Percentiles rank a stretch among this genome's conserved stretches.
phyloP scores from a whole-genome alignment of 2,329 filamentous ascomycete species.

The Pestalotiopsis fici region DNA sequence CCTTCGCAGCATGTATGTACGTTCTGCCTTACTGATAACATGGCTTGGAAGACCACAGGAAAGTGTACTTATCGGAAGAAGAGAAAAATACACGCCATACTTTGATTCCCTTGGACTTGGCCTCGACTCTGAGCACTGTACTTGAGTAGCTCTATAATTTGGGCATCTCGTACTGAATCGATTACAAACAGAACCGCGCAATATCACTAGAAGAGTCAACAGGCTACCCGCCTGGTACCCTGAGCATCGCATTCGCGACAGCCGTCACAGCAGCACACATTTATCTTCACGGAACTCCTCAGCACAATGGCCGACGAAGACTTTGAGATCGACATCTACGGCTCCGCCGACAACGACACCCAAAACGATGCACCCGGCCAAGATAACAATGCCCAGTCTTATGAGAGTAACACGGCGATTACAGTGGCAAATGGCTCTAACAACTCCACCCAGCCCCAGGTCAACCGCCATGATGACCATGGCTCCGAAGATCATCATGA shows the following conservation, averaged over 20 bases:
- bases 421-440: conserved; percentile 37
- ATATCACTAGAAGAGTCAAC: neutral
- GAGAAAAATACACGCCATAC: conserved; percentile 35
- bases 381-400: conserved; percentile 39
- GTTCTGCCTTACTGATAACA: conserved; percentile 35
- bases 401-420: conserved; percentile 38
- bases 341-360: conserved; percentile 46
- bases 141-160: neutral
- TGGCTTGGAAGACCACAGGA: conserved; percentile 34
- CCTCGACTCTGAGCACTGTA: neutral
- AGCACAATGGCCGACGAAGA: conserved; percentile 67
- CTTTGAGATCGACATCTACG: conserved; percentile 74
- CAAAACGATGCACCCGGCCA: conserved; percentile 21
- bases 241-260: neutral
- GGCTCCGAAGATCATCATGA: conserved; percentile 35
- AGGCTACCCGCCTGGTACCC: neutral
- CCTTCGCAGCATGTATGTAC: conserved; percentile 13
- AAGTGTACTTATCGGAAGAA: conserved; percentile 38
- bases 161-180: neutral
- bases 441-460: conserved; percentile 24
- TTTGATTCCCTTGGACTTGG: conserved; percentile 21
- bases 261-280: neutral
- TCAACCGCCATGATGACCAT: conserved; percentile 42
- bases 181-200: neutral
- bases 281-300: neutral